phyloP scores from a whole-genome alignment of 2,329 filamentous ascomycete species.

The Calonectria pteridis region DNA sequence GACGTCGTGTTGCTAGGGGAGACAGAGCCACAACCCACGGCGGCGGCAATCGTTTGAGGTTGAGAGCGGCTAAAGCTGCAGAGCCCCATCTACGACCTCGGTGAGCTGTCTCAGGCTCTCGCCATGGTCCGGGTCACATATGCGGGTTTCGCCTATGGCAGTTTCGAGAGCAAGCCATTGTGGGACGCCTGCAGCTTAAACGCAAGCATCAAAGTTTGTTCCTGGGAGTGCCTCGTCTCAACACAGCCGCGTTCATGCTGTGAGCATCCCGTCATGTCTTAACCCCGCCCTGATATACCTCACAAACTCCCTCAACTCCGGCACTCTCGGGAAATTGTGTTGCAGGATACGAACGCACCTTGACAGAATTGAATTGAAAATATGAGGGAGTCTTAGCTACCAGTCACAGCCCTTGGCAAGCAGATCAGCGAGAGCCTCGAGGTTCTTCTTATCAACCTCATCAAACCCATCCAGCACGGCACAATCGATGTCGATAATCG shows the following conservation, averaged over 20 bases:
- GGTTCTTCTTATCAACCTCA: constrained; percentile 71
- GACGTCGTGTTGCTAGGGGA: constrained; percentile 38
- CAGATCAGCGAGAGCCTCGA: constrained; percentile 75
- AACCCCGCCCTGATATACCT: neutral
- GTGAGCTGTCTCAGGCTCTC: constrained; percentile 31
- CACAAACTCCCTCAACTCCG: neutral
- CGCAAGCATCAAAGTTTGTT: constrained; percentile 6
- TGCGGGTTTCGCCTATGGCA: constrained; percentile 25
- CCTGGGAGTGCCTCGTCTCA: constrained; percentile 14
- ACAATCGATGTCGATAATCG: constrained; percentile 86
- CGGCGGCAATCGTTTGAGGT: constrained; percentile 22
- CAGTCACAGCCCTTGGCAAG: constrained; percentile 75
- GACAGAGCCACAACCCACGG: constrained; percentile 24
- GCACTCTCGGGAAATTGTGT: neutral
- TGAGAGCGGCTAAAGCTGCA: constrained; percentile 18
- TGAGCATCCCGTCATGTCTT: constrained; percentile 3
- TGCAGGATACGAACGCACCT: neutral
- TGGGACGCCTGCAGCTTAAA: constrained; percentile 4
- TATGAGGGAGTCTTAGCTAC: constrained; percentile 50
- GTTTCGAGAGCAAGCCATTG: constrained; percentile 32
- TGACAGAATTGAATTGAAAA: neutral
- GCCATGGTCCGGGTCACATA: constrained; percentile 26
- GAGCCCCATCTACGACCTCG: constrained; percentile 22
- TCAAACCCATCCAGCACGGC: constrained; percentile 76
- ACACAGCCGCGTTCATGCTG: neutral